Percentiles rank a stretch among this genome's conserved stretches.
phyloP scores from a whole-genome alignment of 1,284 basidiomycete species.

The Ustilago xerochloae region DNA sequence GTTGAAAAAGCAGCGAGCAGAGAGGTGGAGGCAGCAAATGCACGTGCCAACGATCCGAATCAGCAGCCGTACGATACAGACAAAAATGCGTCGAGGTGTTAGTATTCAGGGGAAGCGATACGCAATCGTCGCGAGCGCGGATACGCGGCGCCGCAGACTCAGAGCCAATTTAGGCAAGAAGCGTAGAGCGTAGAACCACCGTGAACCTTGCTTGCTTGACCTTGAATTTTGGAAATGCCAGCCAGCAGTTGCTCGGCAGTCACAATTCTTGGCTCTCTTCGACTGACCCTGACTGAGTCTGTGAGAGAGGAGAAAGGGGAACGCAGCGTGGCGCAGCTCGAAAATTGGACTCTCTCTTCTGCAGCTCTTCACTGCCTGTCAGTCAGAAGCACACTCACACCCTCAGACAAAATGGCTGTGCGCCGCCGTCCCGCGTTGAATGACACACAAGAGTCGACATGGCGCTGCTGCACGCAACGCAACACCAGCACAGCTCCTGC shows the following conservation, averaged over 20 bases:
- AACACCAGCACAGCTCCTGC: background rate
- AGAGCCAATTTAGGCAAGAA: background rate
- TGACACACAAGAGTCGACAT: background rate
- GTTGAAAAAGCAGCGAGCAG: background rate
- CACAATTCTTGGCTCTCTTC: too few species aligned
- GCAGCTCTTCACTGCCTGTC: background rate
- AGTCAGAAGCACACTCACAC: background rate
- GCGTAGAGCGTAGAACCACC: conserved; percentile 1
- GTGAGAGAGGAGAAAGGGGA: background rate
- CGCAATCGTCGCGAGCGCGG: background rate
- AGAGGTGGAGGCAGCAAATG: conserved; percentile 31
- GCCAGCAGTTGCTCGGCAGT: background rate
- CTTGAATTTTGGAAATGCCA: background rate
- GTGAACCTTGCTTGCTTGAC: conserved; percentile 4
- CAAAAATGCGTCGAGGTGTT: background rate
- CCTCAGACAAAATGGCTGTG: conserved; percentile 13
- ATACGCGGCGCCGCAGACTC: background rate
- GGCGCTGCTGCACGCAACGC: background rate
- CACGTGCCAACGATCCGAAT: conserved; percentile 16
- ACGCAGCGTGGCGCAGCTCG: background rate
- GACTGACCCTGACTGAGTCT: background rate
- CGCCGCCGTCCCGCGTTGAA: background rate
- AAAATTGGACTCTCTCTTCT: background rate
- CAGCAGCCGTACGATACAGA: background rate
- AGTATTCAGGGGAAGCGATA: background rate